Base-by-base conservation (phyloP, 345 rosid species). In the Nasturtium officinale region DNA sequence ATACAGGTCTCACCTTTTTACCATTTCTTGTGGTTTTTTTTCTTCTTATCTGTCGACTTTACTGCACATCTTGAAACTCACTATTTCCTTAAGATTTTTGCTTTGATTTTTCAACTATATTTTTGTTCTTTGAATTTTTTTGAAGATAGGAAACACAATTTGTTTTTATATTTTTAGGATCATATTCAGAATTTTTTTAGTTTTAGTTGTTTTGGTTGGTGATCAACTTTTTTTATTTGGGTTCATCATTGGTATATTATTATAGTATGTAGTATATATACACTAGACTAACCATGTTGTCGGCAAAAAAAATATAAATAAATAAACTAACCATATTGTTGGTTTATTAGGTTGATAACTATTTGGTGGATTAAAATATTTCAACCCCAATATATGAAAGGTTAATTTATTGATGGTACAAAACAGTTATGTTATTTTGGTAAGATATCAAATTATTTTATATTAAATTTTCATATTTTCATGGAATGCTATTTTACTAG, bases 1-100 rank as follows among this genome's bases (percentile, higher is more conserved):
- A 65, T 95, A 90, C 89, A 91, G 96, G 99, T 77, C 7, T 83
- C 20, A 30, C 25, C n/a, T n/a, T 51, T 20, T 26, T 37, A 15
- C 46, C 6, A 33, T 29, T 50, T 65, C 21, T 61, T 26, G 20
- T 10, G 38, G n/a, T n/a, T 9, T 48, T 32, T 73, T 61, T 60
- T 63, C 9, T 21, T 65, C 17, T 35, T 70, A 12, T 28, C 1
- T 30, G 18, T 47, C 18, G 9, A 38, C 48, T 16, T 58, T 7
- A 9, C 25, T 17, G 17, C 0, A 13, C 23, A 7, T 13, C 18
- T 52, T 17, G 1, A 7, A 35, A 35, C 40, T 65, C 8, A 2
- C 21, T 67, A 10, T 4, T 16, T 9, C 37, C 35, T 48, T 13
- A 42, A 7, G 15, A 13, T 32, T 37, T 25, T n/a, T 38, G n/a